These are phyloP conservation scores for Arabidopsis arenosa DNA, from an alignment of 345 rosid species.

Conservation along the genomic window DNA sequence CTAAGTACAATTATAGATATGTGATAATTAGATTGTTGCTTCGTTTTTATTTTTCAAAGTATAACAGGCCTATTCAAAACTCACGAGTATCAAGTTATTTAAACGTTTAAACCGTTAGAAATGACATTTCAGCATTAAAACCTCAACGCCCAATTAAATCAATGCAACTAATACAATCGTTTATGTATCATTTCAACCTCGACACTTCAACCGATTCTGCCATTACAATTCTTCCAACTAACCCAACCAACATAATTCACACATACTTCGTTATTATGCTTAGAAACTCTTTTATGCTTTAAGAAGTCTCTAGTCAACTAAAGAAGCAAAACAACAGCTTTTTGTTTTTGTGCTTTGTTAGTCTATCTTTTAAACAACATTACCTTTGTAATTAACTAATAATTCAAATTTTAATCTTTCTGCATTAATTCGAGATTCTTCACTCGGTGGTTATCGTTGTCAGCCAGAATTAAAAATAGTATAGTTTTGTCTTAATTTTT, in stretches of 20 bases:
- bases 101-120: slow-evolving; percentile 23
- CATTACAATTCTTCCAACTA: slow-evolving; percentile 39
- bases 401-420: slow-evolving; percentile 7
- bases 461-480: slow-evolving; percentile 32
- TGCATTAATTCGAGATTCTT: slow-evolving; percentile 25
- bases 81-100: slow-evolving; percentile 2
- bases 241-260: slow-evolving; percentile 32
- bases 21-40: slow-evolving; percentile 2
- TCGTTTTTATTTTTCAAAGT: neutral
- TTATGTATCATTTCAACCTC: slow-evolving; percentile 33
- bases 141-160: slow-evolving; percentile 28
- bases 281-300: slow-evolving; percentile 23
- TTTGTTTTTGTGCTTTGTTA: slow-evolving; percentile 31
- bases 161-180: slow-evolving; percentile 42
- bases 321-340: slow-evolving; percentile 36
- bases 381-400: slow-evolving; percentile 11
- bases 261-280: neutral
- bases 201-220: slow-evolving; percentile 43
- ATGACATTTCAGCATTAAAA: slow-evolving; percentile 41
- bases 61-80: neutral
- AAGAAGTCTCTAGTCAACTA: slow-evolving; percentile 30
- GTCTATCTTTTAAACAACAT: slow-evolving; percentile 21
- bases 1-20: slow-evolving; percentile 28
- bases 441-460: slow-evolving; percentile 38
- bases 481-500: neutral